These are phyloP conservation scores for Nadsonia commutata DNA, from an alignment of 1,139 yeast species.

Conservation along the genomic window DNA sequence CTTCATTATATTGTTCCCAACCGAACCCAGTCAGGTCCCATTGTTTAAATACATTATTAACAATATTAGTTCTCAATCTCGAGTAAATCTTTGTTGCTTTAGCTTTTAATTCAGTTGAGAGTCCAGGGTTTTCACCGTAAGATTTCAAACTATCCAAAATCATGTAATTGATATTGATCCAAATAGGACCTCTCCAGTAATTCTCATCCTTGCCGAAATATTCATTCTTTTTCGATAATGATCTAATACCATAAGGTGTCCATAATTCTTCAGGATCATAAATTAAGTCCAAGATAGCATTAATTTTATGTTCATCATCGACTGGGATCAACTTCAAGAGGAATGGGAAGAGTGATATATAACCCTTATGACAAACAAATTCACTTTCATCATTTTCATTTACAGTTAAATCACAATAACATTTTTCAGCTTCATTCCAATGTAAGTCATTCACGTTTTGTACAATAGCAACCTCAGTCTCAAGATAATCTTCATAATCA, in stretches of 20 bases:
- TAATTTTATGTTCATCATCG: conserved; percentile 24
- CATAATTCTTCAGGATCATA: conserved; percentile 62
- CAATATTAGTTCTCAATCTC: conserved; percentile 49
- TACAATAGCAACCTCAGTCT: conserved; percentile 41
- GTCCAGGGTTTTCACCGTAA: conserved; percentile 26
- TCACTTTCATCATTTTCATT: conserved; percentile 53
- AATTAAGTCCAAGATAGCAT: conserved; percentile 38
- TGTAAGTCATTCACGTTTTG: conserved; percentile 57
- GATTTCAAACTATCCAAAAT: conserved; percentile 52
- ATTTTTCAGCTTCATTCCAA: conserved; percentile 53
- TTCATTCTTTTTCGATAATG: conserved; percentile 56
- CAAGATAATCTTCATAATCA: conserved; percentile 39
- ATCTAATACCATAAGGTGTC: conserved; percentile 68
- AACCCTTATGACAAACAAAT: conserved; percentile 78
- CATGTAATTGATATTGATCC: conserved; percentile 86
- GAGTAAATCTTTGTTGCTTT: conserved; percentile 37
- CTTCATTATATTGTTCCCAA: conserved; percentile 83
- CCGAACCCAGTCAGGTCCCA: conserved; percentile 71
- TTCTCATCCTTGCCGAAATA: conserved; percentile 68
- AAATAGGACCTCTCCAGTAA: conserved; percentile 92
- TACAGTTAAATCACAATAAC: conserved; percentile 78
- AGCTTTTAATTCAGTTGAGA: conserved; percentile 18
- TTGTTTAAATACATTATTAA: conserved; percentile 48
- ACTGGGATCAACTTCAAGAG: conserved; percentile 51
- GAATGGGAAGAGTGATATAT: conserved; percentile 76